A percentile compares a stretch with the other conserved stretches of the same genome.
Evolutionary conservation across 345 rosid genomes (phyloP).

Genomic region (Linum tenue): DNA sequence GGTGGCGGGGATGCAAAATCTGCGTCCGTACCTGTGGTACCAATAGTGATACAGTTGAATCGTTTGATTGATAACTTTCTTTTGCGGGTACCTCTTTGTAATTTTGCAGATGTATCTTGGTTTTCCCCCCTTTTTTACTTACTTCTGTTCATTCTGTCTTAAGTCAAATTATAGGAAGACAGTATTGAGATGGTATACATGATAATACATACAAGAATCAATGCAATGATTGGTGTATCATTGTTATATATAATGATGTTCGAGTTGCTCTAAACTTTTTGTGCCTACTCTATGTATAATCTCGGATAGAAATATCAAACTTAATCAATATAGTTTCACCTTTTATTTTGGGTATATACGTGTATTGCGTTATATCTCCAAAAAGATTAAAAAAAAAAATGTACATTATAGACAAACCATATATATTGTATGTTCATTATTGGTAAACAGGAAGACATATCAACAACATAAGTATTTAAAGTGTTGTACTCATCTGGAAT

Average conservation of each 20-base stretch:
- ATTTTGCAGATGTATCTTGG: slow-evolving; percentile 8
- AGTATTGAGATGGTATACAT: not conserved
- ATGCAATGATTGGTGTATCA: slow-evolving; percentile 8
- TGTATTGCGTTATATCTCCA: no score
- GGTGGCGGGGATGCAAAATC: slow-evolving; percentile 9
- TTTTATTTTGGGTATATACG: no score
- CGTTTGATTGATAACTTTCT: not conserved
- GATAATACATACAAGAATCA: not conserved
- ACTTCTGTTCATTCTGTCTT: not conserved
- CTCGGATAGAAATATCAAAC: not conserved
- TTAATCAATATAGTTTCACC: no score
- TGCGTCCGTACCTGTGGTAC: slow-evolving; percentile 15
- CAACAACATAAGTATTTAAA: no score
- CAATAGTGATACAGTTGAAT: not conserved
- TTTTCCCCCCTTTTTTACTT: not conserved
- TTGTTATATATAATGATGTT: not conserved
- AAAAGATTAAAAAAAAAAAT: no score
- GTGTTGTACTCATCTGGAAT: no score
- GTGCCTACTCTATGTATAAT: not conserved
- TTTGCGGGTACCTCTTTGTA: slow-evolving; percentile 10
- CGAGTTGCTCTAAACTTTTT: no score
- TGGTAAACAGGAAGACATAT: no score
- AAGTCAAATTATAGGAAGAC: no score
- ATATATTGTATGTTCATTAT: no score
- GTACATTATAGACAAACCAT: no score